phyloP scores from a whole-genome alignment of 176 grass and related monocot genomes.

The Pontederia crassipes region DNA sequence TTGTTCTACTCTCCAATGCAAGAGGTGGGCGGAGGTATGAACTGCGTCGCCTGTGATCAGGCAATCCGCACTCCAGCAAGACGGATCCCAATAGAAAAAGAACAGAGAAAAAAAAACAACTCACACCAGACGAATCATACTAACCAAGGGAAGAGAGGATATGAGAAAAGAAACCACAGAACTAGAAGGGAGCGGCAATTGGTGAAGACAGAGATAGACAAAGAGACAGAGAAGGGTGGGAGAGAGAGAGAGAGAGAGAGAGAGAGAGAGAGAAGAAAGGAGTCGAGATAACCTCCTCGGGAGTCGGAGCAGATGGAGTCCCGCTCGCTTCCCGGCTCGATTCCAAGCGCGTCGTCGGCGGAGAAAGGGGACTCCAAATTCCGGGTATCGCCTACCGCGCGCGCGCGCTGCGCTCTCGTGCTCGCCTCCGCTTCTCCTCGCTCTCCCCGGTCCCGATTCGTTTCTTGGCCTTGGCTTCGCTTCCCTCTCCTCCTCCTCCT shows the following conservation, averaged over 20 bases:
- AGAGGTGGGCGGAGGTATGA: too few species aligned
- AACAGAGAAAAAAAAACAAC: too few species aligned
- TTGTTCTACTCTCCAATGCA: too few species aligned
- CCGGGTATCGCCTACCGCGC: too few species aligned
- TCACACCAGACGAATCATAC: too few species aligned
- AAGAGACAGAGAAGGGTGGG: not conserved
- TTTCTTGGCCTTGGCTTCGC: not conserved
- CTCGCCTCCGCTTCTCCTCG: not conserved
- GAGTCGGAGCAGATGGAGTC: not conserved
- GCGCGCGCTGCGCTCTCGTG: not conserved
- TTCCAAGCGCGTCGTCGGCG: too few species aligned
- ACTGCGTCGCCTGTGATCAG: too few species aligned
- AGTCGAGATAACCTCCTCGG: slow-evolving; percentile 4
- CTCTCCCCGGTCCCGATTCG: not conserved
- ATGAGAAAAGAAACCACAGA: not conserved
- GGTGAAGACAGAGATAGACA: not conserved
- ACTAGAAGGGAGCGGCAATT: not conserved
- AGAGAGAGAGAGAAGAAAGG: not conserved
- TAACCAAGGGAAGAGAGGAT: too few species aligned
- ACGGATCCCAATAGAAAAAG: too few species aligned
- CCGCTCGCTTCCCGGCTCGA: not conserved
- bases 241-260: slow-evolving; percentile 3
- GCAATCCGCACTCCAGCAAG: too few species aligned
- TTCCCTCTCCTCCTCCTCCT: not conserved
- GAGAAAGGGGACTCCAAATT: too few species aligned